phyloP scores from a whole-genome alignment of 495 filamentous ascomycete genomes.

The Penicillium canescens region DNA sequence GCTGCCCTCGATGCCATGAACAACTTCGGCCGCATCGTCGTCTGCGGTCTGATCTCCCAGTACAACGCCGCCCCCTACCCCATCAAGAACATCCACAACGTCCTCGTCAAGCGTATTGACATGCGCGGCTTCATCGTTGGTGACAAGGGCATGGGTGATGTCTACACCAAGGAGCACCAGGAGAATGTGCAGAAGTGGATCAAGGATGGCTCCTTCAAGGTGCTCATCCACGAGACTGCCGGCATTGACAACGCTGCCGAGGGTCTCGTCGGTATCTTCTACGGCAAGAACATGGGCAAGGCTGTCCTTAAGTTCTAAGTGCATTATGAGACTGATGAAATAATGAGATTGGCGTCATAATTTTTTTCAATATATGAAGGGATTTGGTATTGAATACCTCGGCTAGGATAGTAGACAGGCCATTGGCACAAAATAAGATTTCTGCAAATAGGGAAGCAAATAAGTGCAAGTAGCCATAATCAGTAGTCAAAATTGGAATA shows the following conservation, averaged over 20 bases:
- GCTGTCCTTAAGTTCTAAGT: slow-evolving; percentile 73
- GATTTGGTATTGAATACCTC: slow-evolving; percentile 4
- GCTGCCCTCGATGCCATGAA: slow-evolving; percentile 73
- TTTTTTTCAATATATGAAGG: slow-evolving; percentile 2
- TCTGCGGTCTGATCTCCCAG: slow-evolving; percentile 71
- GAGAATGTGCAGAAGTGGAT: slow-evolving; percentile 84
- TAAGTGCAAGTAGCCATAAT: not conserved
- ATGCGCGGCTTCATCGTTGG: slow-evolving; percentile 80
- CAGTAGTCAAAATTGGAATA: not conserved
- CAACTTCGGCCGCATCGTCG: slow-evolving; percentile 66
- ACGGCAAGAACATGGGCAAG: slow-evolving; percentile 92
- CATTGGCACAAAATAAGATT: not conserved
- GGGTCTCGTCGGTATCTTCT: slow-evolving; percentile 81
- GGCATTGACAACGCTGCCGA: slow-evolving; percentile 83
- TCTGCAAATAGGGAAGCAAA: not conserved
- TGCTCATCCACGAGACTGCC: slow-evolving; percentile 64
- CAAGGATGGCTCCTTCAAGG: slow-evolving; percentile 76
- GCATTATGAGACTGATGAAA: slow-evolving; percentile 10
- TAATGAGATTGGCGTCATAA: slow-evolving; percentile 15
- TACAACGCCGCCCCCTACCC: slow-evolving; percentile 74
- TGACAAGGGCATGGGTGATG: slow-evolving; percentile 65
- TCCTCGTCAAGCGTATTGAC: slow-evolving; percentile 58
- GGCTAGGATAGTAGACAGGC: not conserved
- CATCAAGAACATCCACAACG: slow-evolving; percentile 60
- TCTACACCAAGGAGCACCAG: slow-evolving; percentile 76